Base-by-base conservation (phyloP, 768 basidiomycete genomes). In the Xerocomellus chrysenteron region DNA sequence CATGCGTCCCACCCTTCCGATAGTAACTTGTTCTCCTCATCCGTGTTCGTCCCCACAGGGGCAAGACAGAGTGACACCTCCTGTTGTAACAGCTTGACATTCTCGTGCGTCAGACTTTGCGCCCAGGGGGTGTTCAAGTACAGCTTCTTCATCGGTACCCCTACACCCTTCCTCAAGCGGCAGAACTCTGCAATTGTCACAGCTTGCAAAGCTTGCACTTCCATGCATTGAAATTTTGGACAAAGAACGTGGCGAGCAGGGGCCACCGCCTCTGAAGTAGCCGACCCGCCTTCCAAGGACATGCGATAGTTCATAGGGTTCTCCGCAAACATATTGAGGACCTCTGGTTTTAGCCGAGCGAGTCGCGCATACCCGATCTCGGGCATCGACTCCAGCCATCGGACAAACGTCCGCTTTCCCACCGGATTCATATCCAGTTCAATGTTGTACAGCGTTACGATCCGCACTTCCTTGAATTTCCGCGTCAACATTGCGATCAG, bases 381-480 rank as follows among this genome's bases (percentile, higher is more conserved):
- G 11, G 85, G 85, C 78, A 88, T 82, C 21, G 85, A 80, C 47
- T 79, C 69, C 32, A 88, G 68, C 78, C 82, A 85, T 39, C 72
- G 74, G 42, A 82, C 70, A 60, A 85, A 65, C 40, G 68, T 52
- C 44, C 61, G 50, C 47, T 56, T 59, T 21, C 72, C 74, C 28
- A 42, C 24, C 50, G 55, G 49, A 10, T 64, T 66, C 49, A 63
- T 58, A 40, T 67, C 56, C 39, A 80, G 57, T 30, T 82, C 73
- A 47, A 83, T 51, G 19, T 73, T 68, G 63, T 81, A 82, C 47
- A 86, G 58, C 16, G 84, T 81, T 52, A 89, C 68, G 14, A 86
- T 65, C 61, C 75, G 75, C 56, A 89, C 74, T 56, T 80, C 68
- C n/a, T 75, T 79, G 62, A 82, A 84, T 28, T 72, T 73, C 10